These are phyloP conservation scores for Penicillium canescens DNA, from an alignment of 495 filamentous ascomycete species.

Conservation along the genomic window DNA sequence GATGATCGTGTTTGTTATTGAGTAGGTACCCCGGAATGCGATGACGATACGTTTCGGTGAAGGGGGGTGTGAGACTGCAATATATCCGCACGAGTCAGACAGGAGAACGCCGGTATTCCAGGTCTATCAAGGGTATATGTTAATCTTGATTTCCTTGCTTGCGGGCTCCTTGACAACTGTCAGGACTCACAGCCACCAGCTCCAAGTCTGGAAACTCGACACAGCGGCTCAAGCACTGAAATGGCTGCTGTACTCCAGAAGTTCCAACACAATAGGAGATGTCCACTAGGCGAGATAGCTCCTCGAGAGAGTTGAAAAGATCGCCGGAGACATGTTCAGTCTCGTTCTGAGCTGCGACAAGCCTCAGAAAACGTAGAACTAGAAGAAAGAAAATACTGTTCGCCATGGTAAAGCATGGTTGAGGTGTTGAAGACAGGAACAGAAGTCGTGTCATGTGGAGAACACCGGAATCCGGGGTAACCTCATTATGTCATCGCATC, in stretches of 20 bases:
- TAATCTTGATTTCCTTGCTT: too few relatives aligned
- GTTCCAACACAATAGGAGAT: slow-evolving; percentile 92
- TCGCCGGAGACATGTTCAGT: slow-evolving; percentile 49
- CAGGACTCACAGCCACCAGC: slow-evolving; percentile 59
- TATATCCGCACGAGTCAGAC: slow-evolving; percentile 91
- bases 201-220: slow-evolving; percentile 75
- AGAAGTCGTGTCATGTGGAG: slow-evolving; percentile 12
- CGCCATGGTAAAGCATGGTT: slow-evolving; percentile 4
- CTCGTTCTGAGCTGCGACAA: slow-evolving; percentile 5
- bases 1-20: slow-evolving; percentile 81
- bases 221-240: slow-evolving; percentile 82
- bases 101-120: slow-evolving; percentile 89
- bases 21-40: slow-evolving; percentile 96
- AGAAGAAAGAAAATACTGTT: slow-evolving; percentile 1
- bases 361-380: slow-evolving; percentile 2
- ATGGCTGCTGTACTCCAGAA: slow-evolving; percentile 80
- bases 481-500: slow-evolving; percentile 6
- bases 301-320: slow-evolving; percentile 81
- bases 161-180: not conserved
- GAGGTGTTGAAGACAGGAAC: slow-evolving; percentile 3
- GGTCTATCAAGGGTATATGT: slow-evolving; percentile 46
- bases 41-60: slow-evolving; percentile 68
- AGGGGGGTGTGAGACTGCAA: slow-evolving; percentile 76
- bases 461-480: slow-evolving; percentile 26
- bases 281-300: slow-evolving; percentile 84